Conservation (phyloP, 768 basidiomycete genomes). For the Auriculariales sp. region DNA sequence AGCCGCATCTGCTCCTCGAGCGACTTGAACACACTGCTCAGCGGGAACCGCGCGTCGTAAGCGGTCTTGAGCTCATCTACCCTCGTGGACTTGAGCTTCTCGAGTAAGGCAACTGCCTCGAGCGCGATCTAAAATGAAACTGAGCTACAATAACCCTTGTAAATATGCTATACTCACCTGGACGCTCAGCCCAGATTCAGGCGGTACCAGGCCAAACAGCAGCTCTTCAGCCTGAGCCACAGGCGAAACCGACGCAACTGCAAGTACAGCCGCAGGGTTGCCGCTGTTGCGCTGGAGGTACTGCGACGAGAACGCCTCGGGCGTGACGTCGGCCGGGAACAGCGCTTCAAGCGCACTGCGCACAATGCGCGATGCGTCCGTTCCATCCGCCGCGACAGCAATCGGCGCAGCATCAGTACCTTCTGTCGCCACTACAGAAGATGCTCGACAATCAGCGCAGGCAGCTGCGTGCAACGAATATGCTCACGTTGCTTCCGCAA, state of each 20-base stretch:
- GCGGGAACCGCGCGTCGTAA: constrained; percentile 37
- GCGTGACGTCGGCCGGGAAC: constrained; percentile 39
- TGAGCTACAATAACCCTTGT: neutral
- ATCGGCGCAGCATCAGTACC: neutral
- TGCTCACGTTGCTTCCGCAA: constrained; percentile 39
- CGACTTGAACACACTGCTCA: constrained; percentile 56
- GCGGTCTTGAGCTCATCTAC: constrained; percentile 44
- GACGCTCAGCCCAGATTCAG: constrained; percentile 29
- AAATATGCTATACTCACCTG: constrained; percentile 30
- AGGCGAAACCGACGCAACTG: constrained; percentile 44
- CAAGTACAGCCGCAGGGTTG: constrained; percentile 40
- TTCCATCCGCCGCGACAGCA: neutral
- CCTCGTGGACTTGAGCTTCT: constrained; percentile 33
- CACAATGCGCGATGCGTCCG: constrained; percentile 13
- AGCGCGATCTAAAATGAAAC: constrained; percentile 33
- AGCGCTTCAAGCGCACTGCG: constrained; percentile 31
- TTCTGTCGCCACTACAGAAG: neutral
- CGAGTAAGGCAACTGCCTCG: constrained; percentile 33
- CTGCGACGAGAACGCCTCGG: constrained; percentile 59
- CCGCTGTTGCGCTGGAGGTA: constrained; percentile 52
- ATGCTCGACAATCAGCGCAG: no score
- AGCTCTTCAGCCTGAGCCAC: constrained; percentile 45
- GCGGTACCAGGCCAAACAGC: constrained; percentile 33
- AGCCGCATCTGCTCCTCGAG: constrained; percentile 23
- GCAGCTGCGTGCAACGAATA: no score